Evolutionary conservation across 2,329 filamentous ascomycete genomes (phyloP), one percentile per base, ranked within the genome.

Genomic region (Ophiostoma sp.): DNA sequence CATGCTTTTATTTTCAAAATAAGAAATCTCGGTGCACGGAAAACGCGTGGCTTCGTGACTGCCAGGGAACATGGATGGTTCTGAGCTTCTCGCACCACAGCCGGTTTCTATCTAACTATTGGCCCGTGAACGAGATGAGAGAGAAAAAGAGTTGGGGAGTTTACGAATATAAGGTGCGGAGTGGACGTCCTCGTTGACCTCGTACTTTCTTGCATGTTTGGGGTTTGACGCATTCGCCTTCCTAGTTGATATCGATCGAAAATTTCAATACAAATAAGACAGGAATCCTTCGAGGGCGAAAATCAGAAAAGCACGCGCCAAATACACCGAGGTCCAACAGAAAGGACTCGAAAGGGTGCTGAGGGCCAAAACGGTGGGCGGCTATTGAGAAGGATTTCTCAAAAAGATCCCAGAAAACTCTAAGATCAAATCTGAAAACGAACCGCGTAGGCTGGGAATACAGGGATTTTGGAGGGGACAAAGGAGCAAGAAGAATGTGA

Each of bases 351-450:
- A 55, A 55, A 28, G 50, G 9, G 25, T 15, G 50, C 42, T 3
- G 50, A 55, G 25, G 22, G 12, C 9, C 52, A 12, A 31, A 22
- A n/a, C 33, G 25, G 28, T 61, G 25, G 1, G 57, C 28, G 57
- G 28, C 31, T 63, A 39, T 63, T 39, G 31, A 22, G 33, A 63
- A 63, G 19, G 57, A 63, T 59, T 33, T 55, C 22, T 4, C 11
- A 9, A 15, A 25, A 55, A 15, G 8, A 28, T 55, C 22, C 50
- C 50, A 61, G 7, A n/a, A 36, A 36, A 36, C 3, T 1, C 33
- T n/a, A 63, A 39, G 57, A 39, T 39, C 19, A 63, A 63, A 63
- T 63, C 57, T 63, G 31, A 39, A 59, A 31, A 63, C 31, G 31
- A 39, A 36, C 57, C 19, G 57, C 31, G 31, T 63, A 22, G 31